Evolutionary conservation across 2,329 filamentous ascomycete species (phyloP).

Genomic region (Xenosphaeropsis pyriputrescens): DNA sequence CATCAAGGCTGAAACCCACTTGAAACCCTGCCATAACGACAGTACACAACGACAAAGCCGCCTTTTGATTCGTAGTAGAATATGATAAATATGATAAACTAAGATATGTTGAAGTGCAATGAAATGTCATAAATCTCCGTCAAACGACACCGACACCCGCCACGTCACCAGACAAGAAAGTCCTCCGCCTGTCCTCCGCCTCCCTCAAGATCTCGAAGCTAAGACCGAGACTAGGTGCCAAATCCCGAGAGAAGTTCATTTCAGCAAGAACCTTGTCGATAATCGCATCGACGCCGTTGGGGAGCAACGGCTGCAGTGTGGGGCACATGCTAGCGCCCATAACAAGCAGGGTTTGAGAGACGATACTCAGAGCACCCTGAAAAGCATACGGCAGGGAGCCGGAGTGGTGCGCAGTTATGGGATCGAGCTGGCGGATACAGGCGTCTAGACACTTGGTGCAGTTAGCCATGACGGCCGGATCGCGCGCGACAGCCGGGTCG

Average conservation of each 20-base stretch:
- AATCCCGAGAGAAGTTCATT: constrained; percentile 56
- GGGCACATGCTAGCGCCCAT: constrained; percentile 78
- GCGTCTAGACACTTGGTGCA: constrained; percentile 74
- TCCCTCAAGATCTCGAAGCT: constrained; percentile 72
- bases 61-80: too few species aligned
- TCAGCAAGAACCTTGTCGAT: constrained; percentile 66
- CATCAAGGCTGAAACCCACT: too few species aligned
- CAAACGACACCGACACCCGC: not conserved
- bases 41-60: too few species aligned
- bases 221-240: constrained; percentile 62
- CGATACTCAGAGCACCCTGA: constrained; percentile 72
- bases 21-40: too few species aligned
- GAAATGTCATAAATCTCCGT: not conserved
- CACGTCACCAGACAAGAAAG: not conserved
- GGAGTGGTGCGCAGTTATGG: constrained; percentile 65
- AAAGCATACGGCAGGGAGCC: constrained; percentile 78
- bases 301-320: constrained; percentile 51
- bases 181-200: constrained; percentile 55
- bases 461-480: constrained; percentile 60
- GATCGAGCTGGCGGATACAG: constrained; percentile 64
- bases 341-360: constrained; percentile 66
- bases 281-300: constrained; percentile 55
- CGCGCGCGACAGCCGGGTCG: constrained; percentile 57
- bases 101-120: too few species aligned
- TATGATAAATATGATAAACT: too few species aligned